A percentile compares a stretch with the other conserved stretches of the same genome.
Evolutionary conservation across 202 grass and related monocot species (phyloP).

Genomic region (Dendrocalamus latiflorus): DNA sequence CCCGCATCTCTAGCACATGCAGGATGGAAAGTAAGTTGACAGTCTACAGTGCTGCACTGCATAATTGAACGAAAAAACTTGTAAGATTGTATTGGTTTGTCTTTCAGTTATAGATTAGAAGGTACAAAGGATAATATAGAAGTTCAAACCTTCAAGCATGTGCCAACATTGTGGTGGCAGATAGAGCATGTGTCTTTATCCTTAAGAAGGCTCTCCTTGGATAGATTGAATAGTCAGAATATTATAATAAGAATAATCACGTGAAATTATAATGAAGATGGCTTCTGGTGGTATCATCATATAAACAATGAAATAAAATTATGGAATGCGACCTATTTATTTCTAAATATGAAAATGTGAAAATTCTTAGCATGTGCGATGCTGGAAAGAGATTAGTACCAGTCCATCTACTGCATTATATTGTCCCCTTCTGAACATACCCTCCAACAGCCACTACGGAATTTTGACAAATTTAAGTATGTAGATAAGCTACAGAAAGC

Average conservation of each 20-base stretch:
- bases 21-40: too few relatives aligned
- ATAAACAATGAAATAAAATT: conserved; percentile 3
- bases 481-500: background rate
- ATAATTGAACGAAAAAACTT: too few relatives aligned
- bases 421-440: conserved; percentile 75
- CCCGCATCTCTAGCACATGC: too few relatives aligned
- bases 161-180: too few relatives aligned
- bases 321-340: background rate
- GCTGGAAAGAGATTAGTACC: conserved; percentile 45
- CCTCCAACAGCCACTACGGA: conserved; percentile 86
- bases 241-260: conserved; percentile 13
- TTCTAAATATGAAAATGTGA: conserved; percentile 10
- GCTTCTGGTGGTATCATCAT: background rate
- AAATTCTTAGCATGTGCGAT: background rate
- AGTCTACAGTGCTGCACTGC: too few relatives aligned
- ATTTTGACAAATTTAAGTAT: background rate
- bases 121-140: too few relatives aligned
- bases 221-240: conserved; percentile 21
- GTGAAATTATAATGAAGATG: conserved; percentile 1
- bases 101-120: too few relatives aligned
- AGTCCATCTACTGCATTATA: conserved; percentile 60
- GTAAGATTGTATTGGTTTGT: too few relatives aligned
- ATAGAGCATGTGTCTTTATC: too few relatives aligned
- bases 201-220: too few relatives aligned
- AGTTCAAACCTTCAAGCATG: too few relatives aligned